These are phyloP conservation scores for Talaromyces sp. DNA, from an alignment of 2,329 filamentous ascomycete species.

Conservation along the genomic window DNA sequence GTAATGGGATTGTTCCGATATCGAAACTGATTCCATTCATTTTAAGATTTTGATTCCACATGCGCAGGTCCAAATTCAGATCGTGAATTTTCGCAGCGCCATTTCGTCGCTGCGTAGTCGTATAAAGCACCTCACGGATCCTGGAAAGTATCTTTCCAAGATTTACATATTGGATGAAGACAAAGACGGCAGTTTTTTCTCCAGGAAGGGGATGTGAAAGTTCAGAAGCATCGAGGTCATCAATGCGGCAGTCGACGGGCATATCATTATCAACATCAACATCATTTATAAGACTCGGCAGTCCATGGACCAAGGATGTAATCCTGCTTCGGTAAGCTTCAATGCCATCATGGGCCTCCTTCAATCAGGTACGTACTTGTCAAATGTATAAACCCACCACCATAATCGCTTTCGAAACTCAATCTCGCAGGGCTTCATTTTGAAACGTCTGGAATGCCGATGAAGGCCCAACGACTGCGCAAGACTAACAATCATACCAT, in stretches of 20 bases:
- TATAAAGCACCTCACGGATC: conserved; percentile 9
- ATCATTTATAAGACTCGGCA: conserved; percentile 11
- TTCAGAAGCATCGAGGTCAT: conserved; percentile 4
- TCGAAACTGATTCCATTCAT: conserved; percentile 6
- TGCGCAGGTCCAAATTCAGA: conserved; percentile 5
- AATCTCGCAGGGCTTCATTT: conserved; percentile 6
- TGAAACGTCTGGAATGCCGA: conserved; percentile 12
- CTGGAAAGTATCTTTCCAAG: conserved; percentile 7
- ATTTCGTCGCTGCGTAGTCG: conserved; percentile 11
- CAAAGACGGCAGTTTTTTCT: conserved; percentile 5
- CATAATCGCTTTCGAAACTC: conserved; percentile 11
- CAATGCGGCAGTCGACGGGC: conserved; percentile 7
- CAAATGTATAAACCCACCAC: conserved; percentile 10
- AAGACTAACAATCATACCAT: conserved; percentile 7
- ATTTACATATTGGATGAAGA: conserved; percentile 12
- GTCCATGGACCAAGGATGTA: conserved; percentile 4
- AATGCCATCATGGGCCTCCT: neutral
- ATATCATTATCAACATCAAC: conserved; percentile 11
- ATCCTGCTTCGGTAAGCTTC: conserved; percentile 1
- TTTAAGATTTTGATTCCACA: conserved; percentile 13
- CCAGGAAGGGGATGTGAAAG: conserved; percentile 8
- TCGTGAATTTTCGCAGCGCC: conserved; percentile 8
- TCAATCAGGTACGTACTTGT: conserved; percentile 2
- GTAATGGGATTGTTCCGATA: neutral
- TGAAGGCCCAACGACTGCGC: conserved; percentile 12